Conservation (phyloP, 768 basidiomycete genomes). For the Daedalea quercina region DNA sequence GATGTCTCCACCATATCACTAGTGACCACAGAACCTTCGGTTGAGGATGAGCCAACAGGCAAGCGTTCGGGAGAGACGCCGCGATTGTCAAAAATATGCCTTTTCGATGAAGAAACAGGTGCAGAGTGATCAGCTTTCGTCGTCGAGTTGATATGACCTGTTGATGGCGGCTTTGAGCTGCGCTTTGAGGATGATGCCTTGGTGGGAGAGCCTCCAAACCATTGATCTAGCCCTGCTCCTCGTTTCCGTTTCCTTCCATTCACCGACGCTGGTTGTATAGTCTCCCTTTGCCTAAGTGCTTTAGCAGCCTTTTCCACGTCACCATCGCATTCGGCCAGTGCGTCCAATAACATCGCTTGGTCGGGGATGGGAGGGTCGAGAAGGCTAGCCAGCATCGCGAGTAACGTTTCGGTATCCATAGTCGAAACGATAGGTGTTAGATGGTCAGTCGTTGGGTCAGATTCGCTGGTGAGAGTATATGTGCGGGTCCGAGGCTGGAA, state of each 20-base stretch:
- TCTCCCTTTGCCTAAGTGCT: slow-evolving; percentile 22
- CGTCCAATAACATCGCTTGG: slow-evolving; percentile 45
- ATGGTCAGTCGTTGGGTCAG: not conserved
- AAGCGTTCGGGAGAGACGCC: no score
- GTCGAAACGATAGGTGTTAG: not conserved
- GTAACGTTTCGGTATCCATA: slow-evolving; percentile 58
- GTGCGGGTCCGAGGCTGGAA: not conserved
- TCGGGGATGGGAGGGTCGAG: slow-evolving; percentile 29
- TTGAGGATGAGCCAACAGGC: no score
- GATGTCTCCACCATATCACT: not conserved
- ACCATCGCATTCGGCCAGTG: slow-evolving; percentile 50
- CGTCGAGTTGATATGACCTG: not conserved
- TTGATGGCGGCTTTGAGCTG: not conserved
- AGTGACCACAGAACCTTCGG: not conserved
- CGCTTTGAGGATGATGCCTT: not conserved
- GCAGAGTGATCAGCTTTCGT: not conserved
- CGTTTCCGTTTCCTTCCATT: slow-evolving; percentile 43
- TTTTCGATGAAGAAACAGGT: no score
- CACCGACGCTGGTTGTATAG: not conserved
- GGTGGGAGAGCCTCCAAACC: slow-evolving; percentile 37
- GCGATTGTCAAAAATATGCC: no score
- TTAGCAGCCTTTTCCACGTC: slow-evolving; percentile 46
- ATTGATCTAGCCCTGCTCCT: slow-evolving; percentile 38
- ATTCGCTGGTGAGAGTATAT: not conserved
- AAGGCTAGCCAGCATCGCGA: slow-evolving; percentile 62